Conservation (phyloP, 2,329 filamentous ascomycete genomes). For the Colletotrichum tanaceti region DNA sequence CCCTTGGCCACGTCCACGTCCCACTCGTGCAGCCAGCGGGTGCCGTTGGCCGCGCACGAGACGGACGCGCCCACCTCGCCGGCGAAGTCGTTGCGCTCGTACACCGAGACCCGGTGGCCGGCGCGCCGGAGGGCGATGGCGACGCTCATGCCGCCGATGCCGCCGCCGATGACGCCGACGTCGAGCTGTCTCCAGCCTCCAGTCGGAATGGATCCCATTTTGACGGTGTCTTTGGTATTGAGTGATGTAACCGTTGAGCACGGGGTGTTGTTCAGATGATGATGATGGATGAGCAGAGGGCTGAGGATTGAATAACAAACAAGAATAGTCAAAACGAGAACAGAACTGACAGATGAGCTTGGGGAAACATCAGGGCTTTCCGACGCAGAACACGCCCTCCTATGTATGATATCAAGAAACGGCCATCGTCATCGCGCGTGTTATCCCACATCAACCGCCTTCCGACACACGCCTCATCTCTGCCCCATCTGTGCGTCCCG, state of each 20-base stretch:
- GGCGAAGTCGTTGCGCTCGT: conserved; percentile 73
- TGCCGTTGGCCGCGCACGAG: conserved; percentile 76
- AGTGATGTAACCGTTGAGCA: too few relatives aligned
- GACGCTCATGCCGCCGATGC: conserved; percentile 60
- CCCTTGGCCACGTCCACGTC: conserved; percentile 71
- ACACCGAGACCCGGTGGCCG: conserved; percentile 67
- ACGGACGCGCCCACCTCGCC: conserved; percentile 76
- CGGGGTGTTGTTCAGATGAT: too few relatives aligned
- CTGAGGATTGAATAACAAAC: too few relatives aligned
- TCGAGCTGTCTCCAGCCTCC: conserved; percentile 58
- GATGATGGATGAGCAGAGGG: too few relatives aligned
- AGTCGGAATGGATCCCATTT: conserved; percentile 34
- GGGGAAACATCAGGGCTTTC: not conserved
- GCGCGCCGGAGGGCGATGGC: conserved; percentile 60
- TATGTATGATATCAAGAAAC: conserved; percentile 28
- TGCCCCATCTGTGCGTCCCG: conserved; percentile 28
- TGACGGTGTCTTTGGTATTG: not conserved
- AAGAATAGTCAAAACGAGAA: too few relatives aligned
- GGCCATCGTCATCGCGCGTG: not conserved
- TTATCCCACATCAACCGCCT: conserved; percentile 1
- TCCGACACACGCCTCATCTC: conserved; percentile 19
- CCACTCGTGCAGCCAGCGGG: conserved; percentile 77
- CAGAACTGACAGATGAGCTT: not conserved
- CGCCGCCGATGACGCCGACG: conserved; percentile 59
- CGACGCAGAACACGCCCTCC: not conserved